Evolutionary conservation across 1,284 basidiomycete genomes (phyloP).

Genomic region (Pholiota adiposa): DNA sequence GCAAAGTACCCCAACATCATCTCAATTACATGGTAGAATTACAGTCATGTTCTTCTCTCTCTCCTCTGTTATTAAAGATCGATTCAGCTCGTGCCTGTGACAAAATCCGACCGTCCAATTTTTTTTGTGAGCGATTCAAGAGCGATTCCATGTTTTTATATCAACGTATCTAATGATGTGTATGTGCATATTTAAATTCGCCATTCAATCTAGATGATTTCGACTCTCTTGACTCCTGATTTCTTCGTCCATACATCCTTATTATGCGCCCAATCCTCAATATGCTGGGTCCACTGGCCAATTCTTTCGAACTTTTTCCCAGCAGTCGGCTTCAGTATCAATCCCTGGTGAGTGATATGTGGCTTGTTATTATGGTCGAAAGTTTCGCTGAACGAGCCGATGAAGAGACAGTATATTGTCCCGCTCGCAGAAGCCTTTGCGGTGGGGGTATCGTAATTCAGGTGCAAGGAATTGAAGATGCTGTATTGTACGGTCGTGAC

Average conservation of each 20-base stretch:
- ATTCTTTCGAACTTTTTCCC: conserved; percentile 12
- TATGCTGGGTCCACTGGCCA: conserved; percentile 15
- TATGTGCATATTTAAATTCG: no score
- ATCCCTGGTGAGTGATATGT: conserved; percentile 11
- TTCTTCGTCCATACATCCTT: conserved; percentile 18
- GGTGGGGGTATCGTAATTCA: conserved; percentile 15
- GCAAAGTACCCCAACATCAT: no score
- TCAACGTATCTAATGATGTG: no score
- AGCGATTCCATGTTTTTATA: no score
- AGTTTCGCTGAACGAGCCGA: conserved; percentile 14
- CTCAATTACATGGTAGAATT: no score
- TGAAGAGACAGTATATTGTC: conserved; percentile 14
- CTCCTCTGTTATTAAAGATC: no score
- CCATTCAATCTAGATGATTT: no score
- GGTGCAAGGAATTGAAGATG: conserved; percentile 15
- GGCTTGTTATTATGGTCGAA: conserved; percentile 7
- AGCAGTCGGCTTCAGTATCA: conserved; percentile 8
- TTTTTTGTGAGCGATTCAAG: no score
- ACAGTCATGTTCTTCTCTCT: no score
- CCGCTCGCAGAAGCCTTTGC: conserved; percentile 5
- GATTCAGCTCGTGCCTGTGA: no score
- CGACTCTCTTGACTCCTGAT: conserved; percentile 5
- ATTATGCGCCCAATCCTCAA: conserved; percentile 15
- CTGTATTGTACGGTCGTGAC: conserved; percentile 4
- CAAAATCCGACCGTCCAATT: no score